Base-by-base conservation (phyloP, 2,329 filamentous ascomycete genomes). In the Pochonia chlamydosporia region DNA sequence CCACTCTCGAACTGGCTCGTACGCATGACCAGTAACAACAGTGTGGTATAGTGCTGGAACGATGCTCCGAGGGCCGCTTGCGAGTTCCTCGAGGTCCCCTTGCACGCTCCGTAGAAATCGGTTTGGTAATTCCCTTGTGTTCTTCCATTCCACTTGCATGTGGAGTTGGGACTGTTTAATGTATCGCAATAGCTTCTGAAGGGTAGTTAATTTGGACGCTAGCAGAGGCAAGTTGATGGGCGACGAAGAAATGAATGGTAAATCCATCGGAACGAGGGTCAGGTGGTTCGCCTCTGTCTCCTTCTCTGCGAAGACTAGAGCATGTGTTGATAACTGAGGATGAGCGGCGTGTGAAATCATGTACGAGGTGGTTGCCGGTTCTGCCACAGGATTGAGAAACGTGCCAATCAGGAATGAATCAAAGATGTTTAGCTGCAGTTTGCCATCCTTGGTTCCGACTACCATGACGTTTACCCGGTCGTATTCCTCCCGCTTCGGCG, bases 111-210 rank as follows among this genome's bases (percentile, higher is more conserved):
- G 76, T 49, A 96, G 75, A 62, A 95, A 95, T n/a, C 82, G 80
- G 11, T 71, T 74, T 0, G 90, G 89, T 6, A 96, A 72, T 48
- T 95, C 87, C 52, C 88, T 81, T 2, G 88, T 84, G 30, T 87
- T 85, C 57, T 87, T 87, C 81, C 88, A 96, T 62, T 96, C 91
- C 3, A 82, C 76, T 21, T 83, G 73, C 70, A 96, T 87, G 54
- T 92, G 87, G 28, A 80, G 74, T 52, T 93, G 82, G 1, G 87
- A 83, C 61, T 96, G 89, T 47, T 82, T 82, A 39, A 96, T 77
- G 61, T 99, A 97, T 42, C 89, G 78, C 7, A 96, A 70, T 11
- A 97, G 67, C 53, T 93, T 95, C 57, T 96, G 89, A 14, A 97
- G 68, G 37, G 89, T 87, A 1, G 91, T 95, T 4, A 89, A 85